Evolutionary conservation across 129 eudicot genomes (phyloP).

Genomic region (Chrysanthemum makinoi): DNA sequence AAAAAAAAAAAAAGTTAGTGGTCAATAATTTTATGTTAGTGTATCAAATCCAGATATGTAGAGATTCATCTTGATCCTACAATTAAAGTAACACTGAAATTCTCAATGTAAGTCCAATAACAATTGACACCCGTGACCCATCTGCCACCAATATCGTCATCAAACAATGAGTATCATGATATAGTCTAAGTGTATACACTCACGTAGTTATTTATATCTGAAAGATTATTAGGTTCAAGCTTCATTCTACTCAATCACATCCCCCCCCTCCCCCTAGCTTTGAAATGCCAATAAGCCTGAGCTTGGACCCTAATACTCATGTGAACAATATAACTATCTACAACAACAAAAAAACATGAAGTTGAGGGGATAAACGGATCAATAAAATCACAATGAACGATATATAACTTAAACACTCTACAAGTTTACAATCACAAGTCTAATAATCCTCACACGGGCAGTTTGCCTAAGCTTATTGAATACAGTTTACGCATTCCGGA

Average conservation of each 20-base stretch:
- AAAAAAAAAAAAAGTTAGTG: too few species aligned
- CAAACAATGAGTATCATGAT: too few species aligned
- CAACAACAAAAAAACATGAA: neutral
- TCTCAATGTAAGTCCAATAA: neutral
- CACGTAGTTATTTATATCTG: too few species aligned
- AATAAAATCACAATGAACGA: neutral
- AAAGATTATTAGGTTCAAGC: too few species aligned
- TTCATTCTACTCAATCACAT: too few species aligned
- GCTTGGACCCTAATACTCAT: neutral
- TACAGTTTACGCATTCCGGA: too few species aligned
- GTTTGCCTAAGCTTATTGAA: too few species aligned
- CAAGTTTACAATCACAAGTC: slow-evolving; percentile 1
- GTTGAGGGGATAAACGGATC: neutral
- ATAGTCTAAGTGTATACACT: too few species aligned
- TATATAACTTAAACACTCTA: neutral
- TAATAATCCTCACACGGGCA: neutral
- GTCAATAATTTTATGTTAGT: neutral
- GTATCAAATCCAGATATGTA: neutral
- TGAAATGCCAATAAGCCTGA: too few species aligned
- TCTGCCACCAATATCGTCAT: too few species aligned
- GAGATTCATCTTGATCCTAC: slow-evolving; percentile 2
- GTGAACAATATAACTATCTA: neutral
- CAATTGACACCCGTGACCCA: too few species aligned
- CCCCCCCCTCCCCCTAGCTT: too few species aligned
- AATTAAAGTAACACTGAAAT: neutral